These are phyloP conservation scores for Benincasa hispida DNA, from an alignment of 306 rosid species.

Conservation along the genomic window DNA sequence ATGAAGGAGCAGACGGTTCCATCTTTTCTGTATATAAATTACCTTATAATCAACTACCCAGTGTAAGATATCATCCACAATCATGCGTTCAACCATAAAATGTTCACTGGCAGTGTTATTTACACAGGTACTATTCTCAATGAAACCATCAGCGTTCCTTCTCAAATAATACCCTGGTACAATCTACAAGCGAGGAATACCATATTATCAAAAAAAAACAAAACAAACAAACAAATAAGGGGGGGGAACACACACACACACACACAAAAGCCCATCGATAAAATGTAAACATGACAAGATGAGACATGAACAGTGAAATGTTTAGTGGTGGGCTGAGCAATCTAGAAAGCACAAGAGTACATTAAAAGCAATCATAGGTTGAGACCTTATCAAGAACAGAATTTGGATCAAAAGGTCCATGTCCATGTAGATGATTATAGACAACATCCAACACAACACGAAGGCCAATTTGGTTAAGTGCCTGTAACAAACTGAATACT, in stretches of 20 bases:
- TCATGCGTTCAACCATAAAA: constrained; percentile 85
- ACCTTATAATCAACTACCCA: constrained; percentile 94
- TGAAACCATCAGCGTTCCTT: constrained; percentile 70
- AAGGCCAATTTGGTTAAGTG: constrained; percentile 67
- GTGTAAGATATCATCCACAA: constrained; percentile 80
- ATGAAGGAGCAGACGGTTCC: constrained; percentile 3
- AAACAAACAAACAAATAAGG: no score
- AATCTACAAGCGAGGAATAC: constrained; percentile 42
- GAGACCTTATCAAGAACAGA: constrained; percentile 91
- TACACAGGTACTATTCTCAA: constrained; percentile 85
- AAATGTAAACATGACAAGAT: constrained; percentile 10
- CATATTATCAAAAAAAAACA: constrained; percentile 11
- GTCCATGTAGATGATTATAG: constrained; percentile 84
- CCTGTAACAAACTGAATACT: constrained; percentile 30
- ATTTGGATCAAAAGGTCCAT: constrained; percentile 61
- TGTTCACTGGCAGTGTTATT: constrained; percentile 97
- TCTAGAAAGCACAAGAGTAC: background rate
- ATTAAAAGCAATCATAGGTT: constrained; percentile 7
- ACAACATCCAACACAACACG: constrained; percentile 83
- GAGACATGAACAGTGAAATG: constrained; percentile 5
- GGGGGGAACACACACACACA: no score
- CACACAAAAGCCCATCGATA: constrained; percentile 10
- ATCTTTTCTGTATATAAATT: constrained; percentile 14
- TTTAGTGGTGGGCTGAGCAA: background rate
- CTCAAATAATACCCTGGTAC: constrained; percentile 98